A percentile compares a stretch with the other conserved stretches of the same genome.
phyloP scores from a whole-genome alignment of 352 stramenopile species.

The Phytophthora tubulina region DNA sequence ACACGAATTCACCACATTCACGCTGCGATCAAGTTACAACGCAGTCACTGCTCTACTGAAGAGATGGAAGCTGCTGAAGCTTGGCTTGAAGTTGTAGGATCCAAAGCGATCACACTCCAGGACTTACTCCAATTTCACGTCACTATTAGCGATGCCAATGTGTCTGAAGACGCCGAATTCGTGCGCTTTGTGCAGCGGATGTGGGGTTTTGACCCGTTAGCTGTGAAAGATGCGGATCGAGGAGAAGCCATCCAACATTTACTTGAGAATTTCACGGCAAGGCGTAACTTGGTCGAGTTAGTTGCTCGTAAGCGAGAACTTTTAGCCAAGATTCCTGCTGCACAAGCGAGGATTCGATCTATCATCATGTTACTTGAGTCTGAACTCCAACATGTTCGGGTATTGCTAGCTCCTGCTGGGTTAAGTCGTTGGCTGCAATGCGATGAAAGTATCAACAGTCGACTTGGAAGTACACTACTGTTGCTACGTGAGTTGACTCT shows the following conservation, averaged over 20 bases:
- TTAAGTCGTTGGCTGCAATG: conserved; percentile 37
- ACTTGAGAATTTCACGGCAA: conserved; percentile 49
- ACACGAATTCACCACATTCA: conserved; percentile 60
- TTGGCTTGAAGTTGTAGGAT: conserved; percentile 40
- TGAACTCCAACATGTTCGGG: conserved; percentile 35
- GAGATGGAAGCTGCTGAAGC: conserved; percentile 45
- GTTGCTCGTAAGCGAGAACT: conserved; percentile 40
- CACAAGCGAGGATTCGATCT: conserved; percentile 34
- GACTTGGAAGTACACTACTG: conserved; percentile 23
- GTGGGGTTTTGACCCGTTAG: conserved; percentile 59
- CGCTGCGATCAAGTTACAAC: conserved; percentile 57
- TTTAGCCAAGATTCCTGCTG: conserved; percentile 34
- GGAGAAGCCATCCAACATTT: conserved; percentile 38
- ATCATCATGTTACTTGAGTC: conserved; percentile 18
- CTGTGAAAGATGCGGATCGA: conserved; percentile 38
- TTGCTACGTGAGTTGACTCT: conserved; percentile 26
- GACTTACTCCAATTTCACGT: conserved; percentile 63
- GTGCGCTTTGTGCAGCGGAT: conserved; percentile 67
- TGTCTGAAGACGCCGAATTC: conserved; percentile 68
- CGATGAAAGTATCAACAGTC: conserved; percentile 21
- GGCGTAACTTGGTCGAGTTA: conserved; percentile 29
- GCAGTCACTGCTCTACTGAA: conserved; percentile 46
- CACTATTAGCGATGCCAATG: conserved; percentile 55
- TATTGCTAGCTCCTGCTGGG: conserved; percentile 30
- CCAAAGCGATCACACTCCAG: conserved; percentile 40